phyloP scores from a whole-genome alignment of 2,329 filamentous ascomycete genomes.

The Ceratocystis alfenasii region DNA sequence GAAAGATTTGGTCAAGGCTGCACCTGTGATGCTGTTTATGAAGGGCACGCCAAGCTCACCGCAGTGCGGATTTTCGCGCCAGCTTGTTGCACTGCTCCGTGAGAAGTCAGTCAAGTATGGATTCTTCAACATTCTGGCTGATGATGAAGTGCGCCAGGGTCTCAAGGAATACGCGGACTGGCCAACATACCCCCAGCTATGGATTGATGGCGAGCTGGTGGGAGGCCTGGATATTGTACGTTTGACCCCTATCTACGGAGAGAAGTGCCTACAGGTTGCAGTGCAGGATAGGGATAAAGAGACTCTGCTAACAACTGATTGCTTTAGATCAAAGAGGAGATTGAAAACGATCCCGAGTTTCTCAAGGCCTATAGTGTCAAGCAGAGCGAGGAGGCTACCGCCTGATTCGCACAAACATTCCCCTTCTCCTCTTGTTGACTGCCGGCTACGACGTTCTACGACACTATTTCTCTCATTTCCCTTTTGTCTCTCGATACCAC shows the following conservation, averaged over 20 bases:
- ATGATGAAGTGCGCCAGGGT: constrained; percentile 92
- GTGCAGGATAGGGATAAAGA: not conserved
- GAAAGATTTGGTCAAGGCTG: constrained; percentile 78
- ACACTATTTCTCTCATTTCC: not conserved
- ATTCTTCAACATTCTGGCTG: constrained; percentile 97
- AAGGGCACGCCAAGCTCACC: constrained; percentile 77
- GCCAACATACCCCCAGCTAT: constrained; percentile 95
- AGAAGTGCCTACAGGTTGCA: too few relatives aligned
- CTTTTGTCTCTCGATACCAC: constrained; percentile 13
- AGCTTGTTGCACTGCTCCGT: constrained; percentile 73
- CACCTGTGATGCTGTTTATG: constrained; percentile 85
- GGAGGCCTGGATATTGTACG: constrained; percentile 92
- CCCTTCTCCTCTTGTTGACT: not conserved
- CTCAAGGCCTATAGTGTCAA: constrained; percentile 58
- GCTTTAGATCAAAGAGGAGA: constrained; percentile 80
- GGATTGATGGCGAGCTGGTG: constrained; percentile 79
- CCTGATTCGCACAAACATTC: not conserved
- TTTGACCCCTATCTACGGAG: constrained; percentile 22
- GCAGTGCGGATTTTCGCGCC: constrained; percentile 85
- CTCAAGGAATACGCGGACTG: constrained; percentile 97
- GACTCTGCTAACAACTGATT: constrained; percentile 5
- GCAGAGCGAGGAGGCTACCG: constrained; percentile 31
- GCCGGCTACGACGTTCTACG: not conserved
- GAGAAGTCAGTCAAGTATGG: constrained; percentile 91
- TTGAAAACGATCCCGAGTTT: constrained; percentile 72